phyloP scores from a whole-genome alignment of 805 yeast genomes.

The Wickerhamomyces sydowiorum region DNA sequence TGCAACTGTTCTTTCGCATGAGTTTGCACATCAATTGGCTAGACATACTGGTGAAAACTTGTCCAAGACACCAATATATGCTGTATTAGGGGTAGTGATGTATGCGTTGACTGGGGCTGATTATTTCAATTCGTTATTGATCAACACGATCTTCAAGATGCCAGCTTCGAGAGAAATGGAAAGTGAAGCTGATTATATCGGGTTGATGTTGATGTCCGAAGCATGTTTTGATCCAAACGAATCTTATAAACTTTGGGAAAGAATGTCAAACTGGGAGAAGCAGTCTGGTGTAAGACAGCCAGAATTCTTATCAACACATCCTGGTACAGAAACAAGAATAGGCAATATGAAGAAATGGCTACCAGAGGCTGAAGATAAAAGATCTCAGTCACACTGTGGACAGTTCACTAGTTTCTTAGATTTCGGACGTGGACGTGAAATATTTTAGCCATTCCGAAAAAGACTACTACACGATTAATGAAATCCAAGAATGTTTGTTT shows the following conservation, averaged over 20 bases:
- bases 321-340: conserved; percentile 71
- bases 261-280: conserved; percentile 60
- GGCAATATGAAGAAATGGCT: conserved; percentile 64
- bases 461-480: no score
- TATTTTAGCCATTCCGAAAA: neutral
- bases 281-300: conserved; percentile 28
- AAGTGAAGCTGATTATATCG: conserved; percentile 92
- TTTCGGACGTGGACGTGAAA: conserved; percentile 1
- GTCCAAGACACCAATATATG: conserved; percentile 69
- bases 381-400: conserved; percentile 10
- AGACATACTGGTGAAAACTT: conserved; percentile 85
- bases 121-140: conserved; percentile 44
- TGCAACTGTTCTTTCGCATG: conserved; percentile 94
- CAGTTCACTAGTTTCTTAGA: conserved; percentile 9
- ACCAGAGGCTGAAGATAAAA: conserved; percentile 36
- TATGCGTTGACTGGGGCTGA: conserved; percentile 59
- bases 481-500: no score
- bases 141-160: conserved; percentile 54
- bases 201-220: conserved; percentile 83
- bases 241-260: conserved; percentile 73
- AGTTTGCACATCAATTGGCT: conserved; percentile 90
- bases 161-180: conserved; percentile 95
- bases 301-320: conserved; percentile 84
- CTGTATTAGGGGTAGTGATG: conserved; percentile 44
- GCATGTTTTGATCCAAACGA: conserved; percentile 82